Conservation (phyloP, 371 early-diverging fungal genomes). For the Globomyces sp. region DNA sequence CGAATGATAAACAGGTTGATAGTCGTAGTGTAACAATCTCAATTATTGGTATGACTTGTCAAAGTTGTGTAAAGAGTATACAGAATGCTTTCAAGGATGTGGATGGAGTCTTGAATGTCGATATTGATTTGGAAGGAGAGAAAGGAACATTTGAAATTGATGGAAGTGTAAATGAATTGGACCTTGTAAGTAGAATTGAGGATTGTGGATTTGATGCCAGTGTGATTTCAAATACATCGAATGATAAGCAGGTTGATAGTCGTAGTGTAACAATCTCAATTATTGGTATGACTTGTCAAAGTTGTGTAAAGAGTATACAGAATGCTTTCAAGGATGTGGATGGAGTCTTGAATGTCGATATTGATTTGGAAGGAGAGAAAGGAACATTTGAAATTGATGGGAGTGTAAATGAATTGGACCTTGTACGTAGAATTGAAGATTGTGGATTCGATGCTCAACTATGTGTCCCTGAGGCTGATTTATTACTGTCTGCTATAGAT, state of each 20-base stretch:
- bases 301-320: slow-evolving; percentile 18
- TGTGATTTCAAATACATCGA: background rate
- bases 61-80: slow-evolving; percentile 19
- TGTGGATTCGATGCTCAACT: slow-evolving; percentile 53
- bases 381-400: slow-evolving; percentile 44
- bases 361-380: slow-evolving; percentile 37
- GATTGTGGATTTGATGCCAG: slow-evolving; percentile 59
- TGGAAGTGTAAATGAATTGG: slow-evolving; percentile 1
- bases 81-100: background rate
- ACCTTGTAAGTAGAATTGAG: slow-evolving; percentile 47
- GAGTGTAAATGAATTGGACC: background rate
- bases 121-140: slow-evolving; percentile 10
- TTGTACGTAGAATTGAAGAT: slow-evolving; percentile 60
- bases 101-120: background rate
- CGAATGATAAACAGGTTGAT: background rate
- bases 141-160: slow-evolving; percentile 25
- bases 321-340: slow-evolving; percentile 16
- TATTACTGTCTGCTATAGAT: background rate
- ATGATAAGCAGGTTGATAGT: background rate
- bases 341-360: slow-evolving; percentile 44
- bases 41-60: slow-evolving; percentile 17
- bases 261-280: slow-evolving; percentile 13
- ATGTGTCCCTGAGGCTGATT: background rate
- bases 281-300: slow-evolving; percentile 22
- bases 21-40: background rate